Evolutionary conservation across 257 asterid genomes (phyloP), one percentile per base, ranked within the genome.

Genomic region (Plantago elongata): DNA sequence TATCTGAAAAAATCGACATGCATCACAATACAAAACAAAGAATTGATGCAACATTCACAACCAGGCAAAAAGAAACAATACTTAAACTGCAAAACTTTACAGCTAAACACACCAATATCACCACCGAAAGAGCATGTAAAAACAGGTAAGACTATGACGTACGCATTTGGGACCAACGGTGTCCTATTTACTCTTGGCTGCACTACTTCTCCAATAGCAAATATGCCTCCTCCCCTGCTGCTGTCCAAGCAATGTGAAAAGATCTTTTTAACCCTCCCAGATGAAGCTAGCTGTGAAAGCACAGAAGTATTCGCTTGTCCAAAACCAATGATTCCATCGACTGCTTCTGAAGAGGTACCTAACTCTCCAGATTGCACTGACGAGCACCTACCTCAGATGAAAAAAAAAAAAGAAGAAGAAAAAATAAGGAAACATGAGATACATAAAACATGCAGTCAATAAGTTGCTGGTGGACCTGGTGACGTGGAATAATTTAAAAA

Each of bases 201-300:
- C 72, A 80, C 89, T 47, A 93, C 88, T 79, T 93, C 83, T 71
- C 99, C 99, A 64, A 89, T 79, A 51, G 99, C 90, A 66, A 93
- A 93, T 69, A 89, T 93, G 58, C 99, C 99, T 60, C 99, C 99
- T 70, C 99, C 97, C 55, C 73, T 72, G 29, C 17, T 69, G 44
- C 95, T 81, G 64, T 93, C 97, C 84, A 93, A 81, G 85, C 99
- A 93, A 76, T 93, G 99, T 11, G 99, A 84, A 71, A 93, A 89
- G 12, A 87, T 57, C 62, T 75, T 93, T 70, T 79, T 89, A 65
- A 79, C 92, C 88, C 82, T 85, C 61, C 88, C 84, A 30, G 94
- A 64, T 5, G 67, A 70, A 52, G 97, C 96, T 65, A 93, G 97
- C 79, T 93, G 99, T 37, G 99, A 93, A 72, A 93, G 81, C 62